Evolutionary conservation across 2,329 filamentous ascomycete genomes (phyloP).

Genomic region (Penicillium sp.): DNA sequence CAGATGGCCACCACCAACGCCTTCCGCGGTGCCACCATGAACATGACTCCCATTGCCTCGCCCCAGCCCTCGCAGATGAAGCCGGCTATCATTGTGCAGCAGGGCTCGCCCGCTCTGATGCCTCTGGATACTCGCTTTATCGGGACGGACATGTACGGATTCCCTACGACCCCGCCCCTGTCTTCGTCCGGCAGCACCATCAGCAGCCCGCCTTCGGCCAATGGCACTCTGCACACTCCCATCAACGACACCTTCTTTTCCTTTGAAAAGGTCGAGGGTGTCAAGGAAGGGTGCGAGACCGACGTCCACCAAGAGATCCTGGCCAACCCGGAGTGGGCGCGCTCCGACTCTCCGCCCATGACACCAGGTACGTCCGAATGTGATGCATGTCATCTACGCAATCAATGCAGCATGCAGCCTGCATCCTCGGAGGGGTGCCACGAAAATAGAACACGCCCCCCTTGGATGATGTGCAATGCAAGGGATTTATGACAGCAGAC

Average conservation of each 20-base stretch:
- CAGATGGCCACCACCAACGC: conserved; percentile 44
- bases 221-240: conserved; percentile 76
- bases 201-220: conserved; percentile 76
- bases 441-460: not conserved
- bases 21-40: conserved; percentile 39
- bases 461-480: not conserved
- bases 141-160: conserved; percentile 63
- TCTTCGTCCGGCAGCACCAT: conserved; percentile 81
- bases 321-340: conserved; percentile 71
- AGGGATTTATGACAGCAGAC: conserved; percentile 11
- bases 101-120: conserved; percentile 53
- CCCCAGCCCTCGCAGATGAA: conserved; percentile 72
- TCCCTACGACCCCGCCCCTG: conserved; percentile 82
- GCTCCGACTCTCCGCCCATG: conserved; percentile 77
- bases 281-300: conserved; percentile 70
- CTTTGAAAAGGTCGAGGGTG: conserved; percentile 63
- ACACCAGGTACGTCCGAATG: conserved; percentile 72
- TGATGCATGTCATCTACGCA: not conserved
- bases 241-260: conserved; percentile 75
- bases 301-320: conserved; percentile 71
- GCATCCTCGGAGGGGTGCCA: not conserved
- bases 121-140: conserved; percentile 74
- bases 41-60: conserved; percentile 68
- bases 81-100: conserved; percentile 67
- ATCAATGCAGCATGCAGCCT: not conserved